phyloP scores from a whole-genome alignment of 345 rosid genomes.

The Hypericum androsaemum region DNA sequence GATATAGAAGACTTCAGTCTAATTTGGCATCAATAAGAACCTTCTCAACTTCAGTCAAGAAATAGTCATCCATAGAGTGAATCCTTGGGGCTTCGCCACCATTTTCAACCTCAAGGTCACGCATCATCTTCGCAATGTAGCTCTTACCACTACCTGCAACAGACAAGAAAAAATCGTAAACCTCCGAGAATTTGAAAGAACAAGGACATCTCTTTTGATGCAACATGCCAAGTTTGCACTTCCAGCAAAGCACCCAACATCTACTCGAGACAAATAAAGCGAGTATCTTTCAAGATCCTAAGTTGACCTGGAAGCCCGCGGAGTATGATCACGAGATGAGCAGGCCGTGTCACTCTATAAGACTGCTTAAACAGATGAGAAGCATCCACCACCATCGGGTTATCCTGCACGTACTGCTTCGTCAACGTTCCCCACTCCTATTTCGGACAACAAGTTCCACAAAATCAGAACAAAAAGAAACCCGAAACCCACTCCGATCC shows the following conservation, averaged over 20 bases:
- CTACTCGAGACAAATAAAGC: too few species aligned
- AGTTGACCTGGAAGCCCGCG: slow-evolving; percentile 81
- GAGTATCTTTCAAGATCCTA: too few species aligned
- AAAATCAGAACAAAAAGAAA: neutral
- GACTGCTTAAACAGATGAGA: slow-evolving; percentile 61
- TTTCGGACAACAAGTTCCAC: neutral
- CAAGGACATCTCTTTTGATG: too few species aligned
- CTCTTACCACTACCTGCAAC: slow-evolving; percentile 88
- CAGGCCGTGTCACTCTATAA: slow-evolving; percentile 58
- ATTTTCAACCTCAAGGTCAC: slow-evolving; percentile 81
- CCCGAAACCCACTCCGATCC: neutral
- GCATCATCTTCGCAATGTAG: slow-evolving; percentile 83
- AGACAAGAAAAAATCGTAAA: neutral
- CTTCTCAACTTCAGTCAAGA: slow-evolving; percentile 97
- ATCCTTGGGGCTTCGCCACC: slow-evolving; percentile 86
- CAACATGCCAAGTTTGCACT: too few species aligned
- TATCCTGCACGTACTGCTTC: slow-evolving; percentile 27
- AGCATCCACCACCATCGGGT: slow-evolving; percentile 54
- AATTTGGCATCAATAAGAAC: slow-evolving; percentile 22
- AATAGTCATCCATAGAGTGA: slow-evolving; percentile 96
- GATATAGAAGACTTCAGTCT: neutral
- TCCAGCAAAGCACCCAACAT: too few species aligned
- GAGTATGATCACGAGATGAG: slow-evolving; percentile 75
- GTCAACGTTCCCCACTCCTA: slow-evolving; percentile 29
- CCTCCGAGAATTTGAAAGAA: neutral